Evolutionary conservation across 2,329 filamentous ascomycete species (phyloP), one percentile per base, ranked within the genome.

Genomic region (Nectriaceae sp.): DNA sequence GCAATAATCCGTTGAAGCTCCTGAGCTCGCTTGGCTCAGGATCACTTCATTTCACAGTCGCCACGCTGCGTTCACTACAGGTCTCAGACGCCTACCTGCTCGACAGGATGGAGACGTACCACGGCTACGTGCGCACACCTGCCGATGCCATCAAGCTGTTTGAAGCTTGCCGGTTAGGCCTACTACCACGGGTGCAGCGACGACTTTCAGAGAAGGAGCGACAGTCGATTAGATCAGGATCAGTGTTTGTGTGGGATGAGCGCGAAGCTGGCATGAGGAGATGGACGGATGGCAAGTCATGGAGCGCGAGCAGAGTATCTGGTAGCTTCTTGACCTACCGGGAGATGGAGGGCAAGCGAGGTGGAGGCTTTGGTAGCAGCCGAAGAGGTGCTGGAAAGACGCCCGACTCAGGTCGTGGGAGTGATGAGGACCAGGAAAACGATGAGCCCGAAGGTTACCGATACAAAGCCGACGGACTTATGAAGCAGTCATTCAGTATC

Each of bases 401-500:
- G 8, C 90, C 91, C 26, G 91, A 96, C 54, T 91, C 88, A 61
- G 85, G 84, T 50, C 84, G 87, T 55, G 84, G 83, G 21, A 93
- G 89, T 65, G 90, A 96, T 63, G 92, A 94, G 41, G 89, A 95
- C 60, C 89, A 89, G 41, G 88, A 91, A 56, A 87, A 89, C 45
- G 88, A 84, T 59, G 90, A 95, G 63, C 90, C 89, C 0, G 91
- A 96, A 68, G 91, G 91, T 36, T 96, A 96, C 69, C 80, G 90
- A 55, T 96, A 96, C 74, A 99, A 97, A 77, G 89, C 88, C 10
- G 94, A 99, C 63, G 94, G 94, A 1, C 80, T 99, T 4, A 97
- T 97, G 91, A 99, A 99, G 80, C 94, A 99, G 72, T 97, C 94
- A 0, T 99, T 97, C 78, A 97, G 93, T 74, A 97, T 99, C 73